phyloP scores from a whole-genome alignment of 164 flowering plant species.

The Aristolochia fimbriata region DNA sequence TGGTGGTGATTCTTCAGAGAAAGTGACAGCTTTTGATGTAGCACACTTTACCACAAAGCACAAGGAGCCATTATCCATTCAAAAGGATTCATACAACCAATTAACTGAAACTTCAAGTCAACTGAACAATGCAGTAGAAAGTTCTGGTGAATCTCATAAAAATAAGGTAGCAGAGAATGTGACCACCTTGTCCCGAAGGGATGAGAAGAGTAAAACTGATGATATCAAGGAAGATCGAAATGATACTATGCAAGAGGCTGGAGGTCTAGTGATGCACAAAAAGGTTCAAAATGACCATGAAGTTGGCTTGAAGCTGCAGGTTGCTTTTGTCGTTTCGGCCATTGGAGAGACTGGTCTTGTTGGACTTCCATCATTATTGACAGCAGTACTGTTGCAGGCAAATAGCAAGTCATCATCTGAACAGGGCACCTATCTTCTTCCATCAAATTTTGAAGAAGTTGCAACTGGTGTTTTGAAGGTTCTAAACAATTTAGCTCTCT shows the following conservation, averaged over 20 bases:
- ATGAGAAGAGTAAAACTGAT: slow-evolving; percentile 20
- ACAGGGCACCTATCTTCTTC: slow-evolving; percentile 73
- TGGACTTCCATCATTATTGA: slow-evolving; percentile 78
- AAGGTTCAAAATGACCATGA: slow-evolving; percentile 21
- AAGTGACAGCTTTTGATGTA: slow-evolving; percentile 16
- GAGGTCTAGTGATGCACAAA: background rate
- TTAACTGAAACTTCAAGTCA: slow-evolving; percentile 21
- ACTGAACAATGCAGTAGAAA: slow-evolving; percentile 11
- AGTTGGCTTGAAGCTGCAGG: slow-evolving; percentile 34
- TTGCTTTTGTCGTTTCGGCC: slow-evolving; percentile 61
- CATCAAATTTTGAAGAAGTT: slow-evolving; percentile 89
- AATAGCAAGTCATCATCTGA: slow-evolving; percentile 69
- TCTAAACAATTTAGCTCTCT: slow-evolving; percentile 75
- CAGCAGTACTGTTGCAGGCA: slow-evolving; percentile 87
- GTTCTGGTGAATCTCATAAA: slow-evolving; percentile 18
- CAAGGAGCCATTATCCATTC: background rate
- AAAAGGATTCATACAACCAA: slow-evolving; percentile 16
- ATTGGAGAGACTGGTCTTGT: slow-evolving; percentile 83
- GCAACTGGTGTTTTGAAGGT: slow-evolving; percentile 90
- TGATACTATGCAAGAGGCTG: background rate
- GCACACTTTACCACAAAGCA: slow-evolving; percentile 3
- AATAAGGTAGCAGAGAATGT: slow-evolving; percentile 12
- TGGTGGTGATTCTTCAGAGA: slow-evolving; percentile 22
- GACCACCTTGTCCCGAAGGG: slow-evolving; percentile 22
- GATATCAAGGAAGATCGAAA: slow-evolving; percentile 19